phyloP scores from a whole-genome alignment of 2,329 filamentous ascomycete species.

The Botrytis pseudocinerea region DNA sequence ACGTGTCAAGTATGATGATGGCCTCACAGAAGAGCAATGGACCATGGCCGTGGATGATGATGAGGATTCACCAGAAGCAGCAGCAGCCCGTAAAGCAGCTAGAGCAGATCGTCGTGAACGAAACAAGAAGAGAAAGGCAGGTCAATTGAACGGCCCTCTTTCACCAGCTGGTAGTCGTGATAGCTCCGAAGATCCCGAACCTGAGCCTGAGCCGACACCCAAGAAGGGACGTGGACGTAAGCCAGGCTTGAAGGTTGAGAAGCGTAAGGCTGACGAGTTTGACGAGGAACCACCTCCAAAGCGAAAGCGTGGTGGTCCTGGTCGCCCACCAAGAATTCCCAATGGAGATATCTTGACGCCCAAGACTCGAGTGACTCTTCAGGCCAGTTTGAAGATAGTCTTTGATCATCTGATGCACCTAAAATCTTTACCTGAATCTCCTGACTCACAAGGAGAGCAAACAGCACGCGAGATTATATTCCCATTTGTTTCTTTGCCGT shows the following conservation, averaged over 20 bases:
- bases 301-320: slow-evolving; percentile 73
- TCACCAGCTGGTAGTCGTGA: slow-evolving; percentile 77
- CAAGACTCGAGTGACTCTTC: slow-evolving; percentile 73
- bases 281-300: slow-evolving; percentile 76
- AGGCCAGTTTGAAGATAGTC: slow-evolving; percentile 73
- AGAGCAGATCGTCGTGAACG: slow-evolving; percentile 75
- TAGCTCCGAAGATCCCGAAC: slow-evolving; percentile 71
- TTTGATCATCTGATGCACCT: slow-evolving; percentile 75
- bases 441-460: slow-evolving; percentile 48
- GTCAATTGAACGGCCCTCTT: slow-evolving; percentile 40
- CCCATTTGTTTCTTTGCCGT: slow-evolving; percentile 88
- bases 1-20: slow-evolving; percentile 93
- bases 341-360: slow-evolving; percentile 61
- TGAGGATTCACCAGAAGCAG: slow-evolving; percentile 90
- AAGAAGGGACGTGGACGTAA: slow-evolving; percentile 85
- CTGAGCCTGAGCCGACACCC: slow-evolving; percentile 57
- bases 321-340: slow-evolving; percentile 58
- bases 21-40: slow-evolving; percentile 98
- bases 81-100: slow-evolving; percentile 85
- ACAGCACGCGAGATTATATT: slow-evolving; percentile 82
- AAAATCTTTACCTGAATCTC: slow-evolving; percentile 39
- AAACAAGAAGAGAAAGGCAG: slow-evolving; percentile 67
- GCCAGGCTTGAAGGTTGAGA: slow-evolving; percentile 65
- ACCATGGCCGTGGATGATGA: slow-evolving; percentile 96
- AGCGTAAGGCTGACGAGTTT: slow-evolving; percentile 77